These are phyloP conservation scores for Geranium rotundifolium DNA, from an alignment of 345 rosid genomes.

Conservation along the genomic window DNA sequence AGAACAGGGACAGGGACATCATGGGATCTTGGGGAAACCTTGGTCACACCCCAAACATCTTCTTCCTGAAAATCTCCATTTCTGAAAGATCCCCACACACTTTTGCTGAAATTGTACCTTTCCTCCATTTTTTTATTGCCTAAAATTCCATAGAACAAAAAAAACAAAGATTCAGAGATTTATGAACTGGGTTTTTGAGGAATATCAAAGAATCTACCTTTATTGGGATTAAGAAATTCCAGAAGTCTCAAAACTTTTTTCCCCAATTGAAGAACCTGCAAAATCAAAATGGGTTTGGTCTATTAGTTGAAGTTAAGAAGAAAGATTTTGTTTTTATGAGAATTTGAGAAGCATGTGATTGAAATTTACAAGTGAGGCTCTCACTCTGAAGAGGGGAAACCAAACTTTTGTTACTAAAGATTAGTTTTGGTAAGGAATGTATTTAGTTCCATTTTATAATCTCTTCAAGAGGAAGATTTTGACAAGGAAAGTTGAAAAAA, in stretches of 20 bases:
- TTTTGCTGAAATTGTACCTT: slow-evolving; percentile 12
- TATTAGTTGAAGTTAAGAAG: neutral
- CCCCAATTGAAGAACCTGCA: no score
- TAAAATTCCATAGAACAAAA: slow-evolving; percentile 5
- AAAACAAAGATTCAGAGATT: neutral
- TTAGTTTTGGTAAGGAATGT: no score
- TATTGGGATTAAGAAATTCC: slow-evolving; percentile 5
- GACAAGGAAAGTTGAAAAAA: no score
- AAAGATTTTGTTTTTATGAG: no score
- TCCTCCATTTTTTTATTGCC: slow-evolving; percentile 10
- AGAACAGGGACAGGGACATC: slow-evolving; percentile 19
- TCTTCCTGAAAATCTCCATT: slow-evolving; percentile 32
- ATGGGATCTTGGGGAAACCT: slow-evolving; percentile 15
- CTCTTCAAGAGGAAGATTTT: no score
- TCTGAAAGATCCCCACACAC: slow-evolving; percentile 24
- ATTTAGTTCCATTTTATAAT: no score
- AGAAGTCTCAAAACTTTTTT: slow-evolving; percentile 2
- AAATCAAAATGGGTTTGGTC: no score
- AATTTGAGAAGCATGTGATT: no score
- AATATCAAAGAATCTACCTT: slow-evolving; percentile 16
- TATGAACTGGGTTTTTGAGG: neutral
- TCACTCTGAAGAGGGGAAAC: no score
- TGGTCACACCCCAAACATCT: slow-evolving; percentile 31
- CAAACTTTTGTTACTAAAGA: no score
- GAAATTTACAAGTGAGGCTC: no score